Evolutionary conservation across 2,329 filamentous ascomycete species (phyloP), one percentile per base, ranked within the genome.

Genomic region (Hypoxylon sp.): DNA sequence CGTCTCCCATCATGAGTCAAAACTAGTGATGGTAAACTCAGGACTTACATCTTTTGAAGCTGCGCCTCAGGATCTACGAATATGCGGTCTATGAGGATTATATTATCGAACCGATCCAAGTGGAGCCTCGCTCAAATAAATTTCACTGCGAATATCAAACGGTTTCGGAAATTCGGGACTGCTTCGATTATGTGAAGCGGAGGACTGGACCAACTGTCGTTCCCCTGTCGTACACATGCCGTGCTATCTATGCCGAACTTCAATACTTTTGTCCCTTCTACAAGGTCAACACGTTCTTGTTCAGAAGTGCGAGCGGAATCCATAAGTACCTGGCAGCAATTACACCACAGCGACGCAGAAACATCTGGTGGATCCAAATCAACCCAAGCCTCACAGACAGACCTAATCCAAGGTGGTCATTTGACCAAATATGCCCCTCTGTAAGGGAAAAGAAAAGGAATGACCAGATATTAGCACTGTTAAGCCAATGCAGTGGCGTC

Each of bases 41-140:
- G 50, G 8, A n/a, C 58, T 69, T 1, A 69, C 54, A 29, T 64
- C 10, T n/a, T 22, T 24, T 11, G n/a, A 47, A 70, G 68, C 3
- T 70, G 10, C 68, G 61, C 3, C 61, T 63, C 14, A 53, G 33
- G 13, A 66, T 71, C n/a, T 71, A 68, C 14, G 46, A 63, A 24
- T 60, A 42, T 17, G 61, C 53, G 3, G 48, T 68, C 5, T 52
- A 47, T 42, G 33, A 31, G 1, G 42, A 66, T 3, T 2, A 26
- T 4, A 39, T 52, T 0, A 59, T 63, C 35, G 2, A 10, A 5
- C 65, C 65, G 9, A 0, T 1, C 3, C 61, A 60, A 29, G 1
- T 46, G 3, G 4, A 6, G 9, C 3, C 0, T 1, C 3, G 46
- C 5, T 68, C 68, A 3, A 68, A 71, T 10, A 59, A 60, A n/a